Percentiles rank a stretch among this genome's conserved stretches.
These are phyloP conservation scores for Rhizophagus prolifer DNA, from an alignment of 192 early-diverging fungal species.

Conservation along the genomic window DNA sequence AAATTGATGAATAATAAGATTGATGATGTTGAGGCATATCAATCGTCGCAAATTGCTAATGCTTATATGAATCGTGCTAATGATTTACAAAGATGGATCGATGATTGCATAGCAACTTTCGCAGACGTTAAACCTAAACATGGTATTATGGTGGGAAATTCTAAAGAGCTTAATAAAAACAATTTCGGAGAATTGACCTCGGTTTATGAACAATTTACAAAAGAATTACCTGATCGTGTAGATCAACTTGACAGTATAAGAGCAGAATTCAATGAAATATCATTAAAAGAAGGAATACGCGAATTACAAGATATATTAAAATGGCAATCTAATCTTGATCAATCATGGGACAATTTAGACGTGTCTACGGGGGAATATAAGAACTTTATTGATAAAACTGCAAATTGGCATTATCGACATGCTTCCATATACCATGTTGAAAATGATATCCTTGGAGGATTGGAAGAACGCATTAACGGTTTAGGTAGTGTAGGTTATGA, in stretches of 20 bases:
- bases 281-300: conserved; percentile 14
- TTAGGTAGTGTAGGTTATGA: conserved; percentile 12
- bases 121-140: not conserved
- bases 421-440: conserved; percentile 18
- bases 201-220: conserved; percentile 21
- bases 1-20: conserved; percentile 18
- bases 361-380: not conserved
- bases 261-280: conserved; percentile 11
- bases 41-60: conserved; percentile 16
- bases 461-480: conserved; percentile 12
- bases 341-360: conserved; percentile 20
- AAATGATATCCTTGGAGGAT: conserved; percentile 16
- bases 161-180: conserved; percentile 10
- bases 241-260: conserved; percentile 20
- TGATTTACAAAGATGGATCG: conserved; percentile 28
- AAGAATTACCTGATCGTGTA: conserved; percentile 7
- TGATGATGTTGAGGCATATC: conserved; percentile 27
- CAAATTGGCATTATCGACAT: conserved; percentile 19
- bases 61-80: conserved; percentile 4
- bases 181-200: not conserved
- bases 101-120: not conserved
- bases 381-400: conserved; percentile 3
- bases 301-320: conserved; percentile 26
- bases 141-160: conserved; percentile 17
- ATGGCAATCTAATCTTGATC: not conserved